A percentile compares a stretch with the other conserved stretches of the same genome.
Evolutionary conservation across 495 filamentous ascomycete species (phyloP).

Genomic region (Peziza echinospora): DNA sequence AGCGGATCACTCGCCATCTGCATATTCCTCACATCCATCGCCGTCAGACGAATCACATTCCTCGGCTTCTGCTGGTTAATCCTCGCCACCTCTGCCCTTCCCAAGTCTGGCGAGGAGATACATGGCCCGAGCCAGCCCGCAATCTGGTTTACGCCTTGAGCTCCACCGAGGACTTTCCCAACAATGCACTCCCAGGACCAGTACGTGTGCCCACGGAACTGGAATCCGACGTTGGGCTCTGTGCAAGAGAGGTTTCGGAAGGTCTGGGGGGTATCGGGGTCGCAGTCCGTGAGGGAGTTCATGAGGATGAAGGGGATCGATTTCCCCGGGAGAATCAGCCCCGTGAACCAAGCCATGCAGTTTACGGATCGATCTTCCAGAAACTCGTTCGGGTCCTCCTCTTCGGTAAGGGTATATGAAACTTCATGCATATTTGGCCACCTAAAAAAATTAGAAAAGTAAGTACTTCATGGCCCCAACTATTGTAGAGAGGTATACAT

Average conservation of each 20-base stretch:
- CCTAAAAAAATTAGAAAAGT: no score
- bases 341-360: slow-evolving; percentile 51
- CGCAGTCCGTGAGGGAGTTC: slow-evolving; percentile 50
- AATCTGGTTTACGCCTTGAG: slow-evolving; percentile 47
- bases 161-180: slow-evolving; percentile 50
- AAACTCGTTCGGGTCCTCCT: slow-evolving; percentile 28
- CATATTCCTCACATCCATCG: slow-evolving; percentile 37
- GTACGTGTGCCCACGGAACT: slow-evolving; percentile 48
- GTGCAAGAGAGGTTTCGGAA: slow-evolving; percentile 39
- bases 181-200: slow-evolving; percentile 48
- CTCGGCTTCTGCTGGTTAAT: slow-evolving; percentile 32
- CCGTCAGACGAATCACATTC: slow-evolving; percentile 24
- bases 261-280: slow-evolving; percentile 37
- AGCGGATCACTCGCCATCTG: slow-evolving; percentile 40
- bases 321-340: slow-evolving; percentile 43
- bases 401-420: slow-evolving; percentile 33
- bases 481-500: no score
- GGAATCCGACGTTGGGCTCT: slow-evolving; percentile 43
- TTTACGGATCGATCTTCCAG: slow-evolving; percentile 40
- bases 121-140: slow-evolving; percentile 51
- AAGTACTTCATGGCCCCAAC: no score
- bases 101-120: slow-evolving; percentile 36
- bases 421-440: slow-evolving; percentile 50
- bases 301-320: slow-evolving; percentile 51
- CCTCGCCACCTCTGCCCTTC: slow-evolving; percentile 38